A percentile compares a stretch with the other conserved stretches of the same genome.
These are phyloP conservation scores for Salvia sclarea DNA, from an alignment of 305 asterid species.

Conservation along the genomic window DNA sequence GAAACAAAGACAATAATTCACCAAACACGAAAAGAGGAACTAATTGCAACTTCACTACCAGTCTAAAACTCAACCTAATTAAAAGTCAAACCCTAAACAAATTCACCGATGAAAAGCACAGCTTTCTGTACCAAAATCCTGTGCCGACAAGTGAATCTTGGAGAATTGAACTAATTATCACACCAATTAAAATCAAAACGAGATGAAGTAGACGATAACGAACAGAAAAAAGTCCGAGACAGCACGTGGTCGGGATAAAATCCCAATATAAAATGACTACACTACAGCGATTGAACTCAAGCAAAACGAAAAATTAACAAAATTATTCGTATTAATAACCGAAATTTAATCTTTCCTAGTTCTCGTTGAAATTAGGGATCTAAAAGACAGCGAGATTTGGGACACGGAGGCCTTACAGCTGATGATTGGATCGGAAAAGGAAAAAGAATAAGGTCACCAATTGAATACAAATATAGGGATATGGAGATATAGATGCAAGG, in stretches of 20 bases:
- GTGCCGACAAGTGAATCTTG: slow-evolving; percentile 23
- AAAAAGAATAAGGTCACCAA: not conserved
- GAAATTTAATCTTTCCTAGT: not conserved
- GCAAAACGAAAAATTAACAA: slow-evolving; percentile 20
- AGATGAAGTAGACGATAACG: slow-evolving; percentile 8
- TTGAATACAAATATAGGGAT: slow-evolving; percentile 24
- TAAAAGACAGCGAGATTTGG: slow-evolving; percentile 28
- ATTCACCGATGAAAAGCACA: slow-evolving; percentile 8
- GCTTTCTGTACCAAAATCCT: slow-evolving; percentile 23
- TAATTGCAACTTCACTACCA: slow-evolving; percentile 10
- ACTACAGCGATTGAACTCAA: slow-evolving; percentile 26
- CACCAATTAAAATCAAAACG: slow-evolving; percentile 20
- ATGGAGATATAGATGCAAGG: slow-evolving; percentile 44
- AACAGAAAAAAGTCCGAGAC: slow-evolving; percentile 18
- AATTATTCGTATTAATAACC: slow-evolving; percentile 10
- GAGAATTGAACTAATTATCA: slow-evolving; percentile 21
- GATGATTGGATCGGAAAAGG: slow-evolving; percentile 44
- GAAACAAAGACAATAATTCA: not conserved
- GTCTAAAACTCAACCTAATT: slow-evolving; percentile 31
- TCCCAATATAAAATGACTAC: not conserved
- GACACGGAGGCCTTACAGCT: slow-evolving; percentile 34
- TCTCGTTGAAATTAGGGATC: slow-evolving; percentile 43
- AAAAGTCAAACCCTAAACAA: slow-evolving; percentile 47
- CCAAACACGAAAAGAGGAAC: not conserved
- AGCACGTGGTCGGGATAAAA: slow-evolving; percentile 17